Evolutionary conservation across 2,329 filamentous ascomycete species (phyloP).

Genomic region (Aspergillus japonicus): DNA sequence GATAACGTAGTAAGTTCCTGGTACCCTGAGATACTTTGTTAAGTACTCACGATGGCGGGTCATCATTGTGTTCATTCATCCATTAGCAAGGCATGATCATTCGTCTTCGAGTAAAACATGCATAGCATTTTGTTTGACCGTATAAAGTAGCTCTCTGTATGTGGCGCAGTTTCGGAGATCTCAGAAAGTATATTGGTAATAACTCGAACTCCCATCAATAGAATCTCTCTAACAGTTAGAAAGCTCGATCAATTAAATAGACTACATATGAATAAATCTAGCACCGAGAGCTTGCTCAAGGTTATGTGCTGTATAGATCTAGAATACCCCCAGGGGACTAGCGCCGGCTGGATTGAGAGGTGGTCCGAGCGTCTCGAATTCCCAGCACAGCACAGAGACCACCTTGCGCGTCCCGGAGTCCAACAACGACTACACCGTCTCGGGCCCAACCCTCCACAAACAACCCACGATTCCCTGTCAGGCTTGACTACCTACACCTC

Average conservation of each 20-base stretch:
- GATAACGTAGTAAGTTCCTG: no score
- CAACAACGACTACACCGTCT: conserved; percentile 3
- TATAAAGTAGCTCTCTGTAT: not conserved
- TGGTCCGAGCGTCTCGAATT: conserved; percentile 40
- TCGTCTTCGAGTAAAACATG: not conserved
- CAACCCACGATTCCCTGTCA: conserved; percentile 5
- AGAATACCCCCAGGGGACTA: not conserved
- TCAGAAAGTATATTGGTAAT: no score
- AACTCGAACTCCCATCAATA: no score
- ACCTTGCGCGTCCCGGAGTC: conserved; percentile 35
- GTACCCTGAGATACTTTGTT: no score
- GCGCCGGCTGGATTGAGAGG: conserved; percentile 18
- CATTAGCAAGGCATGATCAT: not conserved
- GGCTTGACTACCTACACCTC: not conserved
- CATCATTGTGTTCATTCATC: no score
- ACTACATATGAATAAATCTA: no score
- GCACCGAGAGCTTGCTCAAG: no score
- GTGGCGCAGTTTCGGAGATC: no score
- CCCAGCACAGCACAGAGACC: conserved; percentile 23
- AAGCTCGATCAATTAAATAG: no score
- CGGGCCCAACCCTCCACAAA: conserved; percentile 12
- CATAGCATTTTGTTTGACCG: not conserved
- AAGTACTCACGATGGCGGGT: no score
- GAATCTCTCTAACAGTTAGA: not conserved
- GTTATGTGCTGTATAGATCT: no score